Conservation (phyloP, 176 grass and related monocot species). For the Thinopyrum elongatum region DNA sequence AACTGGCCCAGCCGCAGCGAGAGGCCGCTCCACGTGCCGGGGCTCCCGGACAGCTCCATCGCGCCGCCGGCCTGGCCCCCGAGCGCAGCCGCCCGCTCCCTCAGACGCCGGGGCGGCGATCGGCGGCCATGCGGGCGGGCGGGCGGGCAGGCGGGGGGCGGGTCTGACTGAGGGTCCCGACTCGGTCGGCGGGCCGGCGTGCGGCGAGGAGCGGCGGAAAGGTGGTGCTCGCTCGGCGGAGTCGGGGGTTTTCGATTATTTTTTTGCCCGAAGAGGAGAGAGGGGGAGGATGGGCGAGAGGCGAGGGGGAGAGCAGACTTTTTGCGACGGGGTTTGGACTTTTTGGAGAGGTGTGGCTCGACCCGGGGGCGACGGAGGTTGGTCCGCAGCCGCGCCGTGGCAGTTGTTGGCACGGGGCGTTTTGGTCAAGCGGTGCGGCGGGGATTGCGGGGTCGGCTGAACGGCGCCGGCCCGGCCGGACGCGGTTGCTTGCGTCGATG, state of each 20-base stretch:
- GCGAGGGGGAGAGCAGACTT: neutral
- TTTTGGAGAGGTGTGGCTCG: conserved; percentile 7
- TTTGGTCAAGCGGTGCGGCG: neutral
- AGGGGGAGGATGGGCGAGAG: neutral
- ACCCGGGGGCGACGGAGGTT: neutral
- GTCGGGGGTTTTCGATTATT: neutral
- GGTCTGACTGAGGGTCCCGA: neutral
- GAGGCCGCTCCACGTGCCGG: conserved; percentile 81
- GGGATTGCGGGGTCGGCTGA: neutral
- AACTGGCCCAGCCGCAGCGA: conserved; percentile 73
- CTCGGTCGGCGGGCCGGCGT: conserved; percentile 21
- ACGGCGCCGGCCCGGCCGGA: neutral
- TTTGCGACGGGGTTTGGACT: neutral
- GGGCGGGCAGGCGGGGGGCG: neutral
- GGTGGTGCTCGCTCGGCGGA: neutral
- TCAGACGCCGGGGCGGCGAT: conserved; percentile 20
- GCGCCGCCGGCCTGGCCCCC: conserved; percentile 32
- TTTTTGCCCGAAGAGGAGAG: neutral
- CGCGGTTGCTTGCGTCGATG: neutral
- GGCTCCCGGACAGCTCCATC: conserved; percentile 65
- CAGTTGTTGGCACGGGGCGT: neutral
- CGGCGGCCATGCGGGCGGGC: neutral
- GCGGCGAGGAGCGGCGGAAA: conserved; percentile 25
- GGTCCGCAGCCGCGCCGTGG: neutral
- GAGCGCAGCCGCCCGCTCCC: neutral